phyloP scores from a whole-genome alignment of 352 stramenopile genomes.

The Hyaloperonospora arabidopsidis region DNA sequence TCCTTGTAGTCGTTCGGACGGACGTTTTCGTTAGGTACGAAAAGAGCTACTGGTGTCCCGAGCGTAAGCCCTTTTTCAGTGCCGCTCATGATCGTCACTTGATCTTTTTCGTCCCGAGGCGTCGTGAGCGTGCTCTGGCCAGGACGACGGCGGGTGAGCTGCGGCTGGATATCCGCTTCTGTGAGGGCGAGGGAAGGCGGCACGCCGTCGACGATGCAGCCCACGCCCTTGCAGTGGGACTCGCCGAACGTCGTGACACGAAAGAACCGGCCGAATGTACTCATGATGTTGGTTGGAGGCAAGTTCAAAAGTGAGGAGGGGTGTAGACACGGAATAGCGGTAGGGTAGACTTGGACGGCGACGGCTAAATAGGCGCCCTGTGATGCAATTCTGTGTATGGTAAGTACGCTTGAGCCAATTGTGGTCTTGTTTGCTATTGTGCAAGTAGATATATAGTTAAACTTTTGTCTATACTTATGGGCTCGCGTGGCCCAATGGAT shows the following conservation, averaged over 20 bases:
- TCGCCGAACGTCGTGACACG: slow-evolving; percentile 98
- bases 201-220: slow-evolving; percentile 95
- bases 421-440: too few species aligned
- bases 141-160: slow-evolving; percentile 94
- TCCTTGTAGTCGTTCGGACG: slow-evolving; percentile 95
- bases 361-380: too few species aligned
- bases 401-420: too few species aligned
- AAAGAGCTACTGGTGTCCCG: slow-evolving; percentile 94
- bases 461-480: too few species aligned
- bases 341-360: too few species aligned
- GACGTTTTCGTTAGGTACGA: slow-evolving; percentile 98
- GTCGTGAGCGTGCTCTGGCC: slow-evolving; percentile 98
- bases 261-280: slow-evolving; percentile 95
- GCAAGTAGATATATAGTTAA: too few species aligned
- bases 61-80: slow-evolving; percentile 90
- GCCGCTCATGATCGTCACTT: slow-evolving; percentile 95
- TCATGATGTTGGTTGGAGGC: slow-evolving; percentile 41
- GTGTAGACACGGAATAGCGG: too few species aligned
- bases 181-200: slow-evolving; percentile 93
- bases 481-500: slow-evolving; percentile 68
- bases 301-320: too few species aligned
- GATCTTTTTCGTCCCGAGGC: slow-evolving; percentile 95
- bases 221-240: slow-evolving; percentile 96
- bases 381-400: too few species aligned
- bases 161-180: slow-evolving; percentile 93